A percentile compares a stretch with the other conserved stretches of the same genome.
phyloP scores from a whole-genome alignment of 176 grass and related monocot species.

The Carex kokanica region DNA sequence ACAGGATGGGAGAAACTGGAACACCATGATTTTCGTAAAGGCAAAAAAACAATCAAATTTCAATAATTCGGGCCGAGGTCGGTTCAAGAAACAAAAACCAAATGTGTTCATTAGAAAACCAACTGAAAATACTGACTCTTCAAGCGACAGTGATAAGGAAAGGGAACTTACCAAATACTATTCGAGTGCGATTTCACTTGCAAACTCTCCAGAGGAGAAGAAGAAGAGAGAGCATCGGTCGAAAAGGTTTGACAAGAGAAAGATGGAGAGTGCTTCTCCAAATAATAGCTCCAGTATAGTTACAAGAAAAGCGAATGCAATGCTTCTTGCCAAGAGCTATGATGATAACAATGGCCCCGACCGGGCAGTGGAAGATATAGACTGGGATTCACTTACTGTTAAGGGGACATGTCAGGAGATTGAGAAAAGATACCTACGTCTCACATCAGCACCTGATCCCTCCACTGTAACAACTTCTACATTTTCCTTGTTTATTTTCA shows the following conservation, averaged over 20 bases:
- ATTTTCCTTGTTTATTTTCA: slow-evolving; percentile 16
- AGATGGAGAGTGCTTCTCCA: slow-evolving; percentile 38
- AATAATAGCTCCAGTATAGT: slow-evolving; percentile 48
- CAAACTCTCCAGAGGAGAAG: slow-evolving; percentile 83
- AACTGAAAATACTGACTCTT: slow-evolving; percentile 55
- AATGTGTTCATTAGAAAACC: slow-evolving; percentile 31
- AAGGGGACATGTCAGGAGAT: slow-evolving; percentile 93
- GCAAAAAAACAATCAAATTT: slow-evolving; percentile 34
- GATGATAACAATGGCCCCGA: slow-evolving; percentile 43
- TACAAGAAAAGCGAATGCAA: slow-evolving; percentile 49
- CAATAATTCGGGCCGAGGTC: slow-evolving; percentile 46
- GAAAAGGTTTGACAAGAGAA: slow-evolving; percentile 82
- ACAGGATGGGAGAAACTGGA: slow-evolving; percentile 37
- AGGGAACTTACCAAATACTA: slow-evolving; percentile 74
- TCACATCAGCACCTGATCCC: slow-evolving; percentile 90
- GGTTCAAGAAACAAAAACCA: slow-evolving; percentile 57
- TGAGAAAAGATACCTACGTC: slow-evolving; percentile 90
- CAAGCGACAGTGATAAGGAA: slow-evolving; percentile 88
- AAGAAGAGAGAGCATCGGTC: slow-evolving; percentile 81
- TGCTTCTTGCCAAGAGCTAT: slow-evolving; percentile 46
- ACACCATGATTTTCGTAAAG: slow-evolving; percentile 42
- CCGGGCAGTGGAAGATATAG: slow-evolving; percentile 86
- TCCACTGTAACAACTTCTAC: slow-evolving; percentile 43
- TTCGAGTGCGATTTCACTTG: slow-evolving; percentile 58
- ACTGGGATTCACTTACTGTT: slow-evolving; percentile 87